phyloP scores from a whole-genome alignment of 768 basidiomycete genomes.

The Mycena metata region DNA sequence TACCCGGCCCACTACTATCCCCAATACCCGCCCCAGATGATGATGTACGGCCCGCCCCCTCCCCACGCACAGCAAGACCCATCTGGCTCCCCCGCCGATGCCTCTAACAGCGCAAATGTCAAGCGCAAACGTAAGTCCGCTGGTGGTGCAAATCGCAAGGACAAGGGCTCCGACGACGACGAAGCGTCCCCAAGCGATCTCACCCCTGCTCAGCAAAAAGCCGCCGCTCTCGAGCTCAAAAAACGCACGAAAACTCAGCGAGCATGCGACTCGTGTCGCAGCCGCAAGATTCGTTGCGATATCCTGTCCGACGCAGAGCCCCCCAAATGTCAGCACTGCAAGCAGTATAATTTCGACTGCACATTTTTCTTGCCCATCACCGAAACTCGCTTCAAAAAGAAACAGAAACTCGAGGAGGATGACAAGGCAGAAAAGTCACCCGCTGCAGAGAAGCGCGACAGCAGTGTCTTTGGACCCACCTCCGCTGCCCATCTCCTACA shows the following conservation, averaged over 20 bases:
- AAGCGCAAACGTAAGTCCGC: constrained; percentile 78
- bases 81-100: constrained; percentile 49
- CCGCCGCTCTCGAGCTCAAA: constrained; percentile 69
- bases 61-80: constrained; percentile 52
- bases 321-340: constrained; percentile 93
- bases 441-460: constrained; percentile 58
- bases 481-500: constrained; percentile 89
- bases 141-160: constrained; percentile 54
- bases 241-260: constrained; percentile 94
- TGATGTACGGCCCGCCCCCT: constrained; percentile 73
- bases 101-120: constrained; percentile 51
- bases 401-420: constrained; percentile 72
- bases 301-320: constrained; percentile 84
- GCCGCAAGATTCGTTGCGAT: constrained; percentile 95
- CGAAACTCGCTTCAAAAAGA: constrained; percentile 99
- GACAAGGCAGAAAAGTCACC: constrained; percentile 52
- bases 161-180: constrained; percentile 75
- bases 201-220: constrained; percentile 44
- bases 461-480: constrained; percentile 84
- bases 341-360: constrained; percentile 93
- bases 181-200: constrained; percentile 63
- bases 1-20: constrained; percentile 70
- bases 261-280: constrained; percentile 92
- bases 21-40: constrained; percentile 77
- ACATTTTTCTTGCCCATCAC: constrained; percentile 99